Evolutionary conservation across 352 stramenopile species (phyloP).

Genomic region (Phytopythium montanum): DNA sequence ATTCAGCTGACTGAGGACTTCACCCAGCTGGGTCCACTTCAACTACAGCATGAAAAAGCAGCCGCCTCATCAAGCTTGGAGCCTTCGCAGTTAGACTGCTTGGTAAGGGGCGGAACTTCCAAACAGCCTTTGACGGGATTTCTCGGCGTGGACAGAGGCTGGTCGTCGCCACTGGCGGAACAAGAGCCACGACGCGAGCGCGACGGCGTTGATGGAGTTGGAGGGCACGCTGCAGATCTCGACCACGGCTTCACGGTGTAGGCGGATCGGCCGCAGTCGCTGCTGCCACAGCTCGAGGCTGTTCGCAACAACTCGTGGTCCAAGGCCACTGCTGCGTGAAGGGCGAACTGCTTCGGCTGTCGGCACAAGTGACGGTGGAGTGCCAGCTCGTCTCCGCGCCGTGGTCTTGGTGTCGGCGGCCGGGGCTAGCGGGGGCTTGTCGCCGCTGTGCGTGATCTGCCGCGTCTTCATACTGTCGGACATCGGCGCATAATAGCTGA

Average conservation of each 20-base stretch:
- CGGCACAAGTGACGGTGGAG: conserved; percentile 30
- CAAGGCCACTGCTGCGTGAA: conserved; percentile 41
- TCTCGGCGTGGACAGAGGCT: conserved; percentile 6
- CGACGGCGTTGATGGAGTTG: conserved; percentile 23
- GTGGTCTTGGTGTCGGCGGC: conserved; percentile 75
- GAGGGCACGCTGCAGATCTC: conserved; percentile 41
- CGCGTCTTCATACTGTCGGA: conserved; percentile 59
- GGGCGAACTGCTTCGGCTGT: conserved; percentile 38
- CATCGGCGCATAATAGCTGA: conserved; percentile 54
- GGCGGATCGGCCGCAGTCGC: conserved; percentile 70
- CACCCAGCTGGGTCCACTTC: no score
- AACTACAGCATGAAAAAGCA: no score
- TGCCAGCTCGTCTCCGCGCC: conserved; percentile 54
- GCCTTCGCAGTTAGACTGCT: no score
- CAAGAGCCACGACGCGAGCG: conserved; percentile 21
- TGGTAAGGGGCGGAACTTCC: no score
- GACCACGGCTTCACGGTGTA: conserved; percentile 58
- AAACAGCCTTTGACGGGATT: no score
- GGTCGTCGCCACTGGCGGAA: conserved; percentile 29
- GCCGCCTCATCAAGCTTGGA: no score
- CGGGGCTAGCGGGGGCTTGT: conserved; percentile 61
- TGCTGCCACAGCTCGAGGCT: conserved; percentile 78
- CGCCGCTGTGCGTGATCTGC: conserved; percentile 47
- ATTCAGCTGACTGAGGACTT: no score
- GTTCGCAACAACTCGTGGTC: conserved; percentile 77